A percentile compares a stretch with the other conserved stretches of the same genome.
Evolutionary conservation across 176 grass and related monocot species (phyloP).

Genomic region (Tillandsia leiboldiana): DNA sequence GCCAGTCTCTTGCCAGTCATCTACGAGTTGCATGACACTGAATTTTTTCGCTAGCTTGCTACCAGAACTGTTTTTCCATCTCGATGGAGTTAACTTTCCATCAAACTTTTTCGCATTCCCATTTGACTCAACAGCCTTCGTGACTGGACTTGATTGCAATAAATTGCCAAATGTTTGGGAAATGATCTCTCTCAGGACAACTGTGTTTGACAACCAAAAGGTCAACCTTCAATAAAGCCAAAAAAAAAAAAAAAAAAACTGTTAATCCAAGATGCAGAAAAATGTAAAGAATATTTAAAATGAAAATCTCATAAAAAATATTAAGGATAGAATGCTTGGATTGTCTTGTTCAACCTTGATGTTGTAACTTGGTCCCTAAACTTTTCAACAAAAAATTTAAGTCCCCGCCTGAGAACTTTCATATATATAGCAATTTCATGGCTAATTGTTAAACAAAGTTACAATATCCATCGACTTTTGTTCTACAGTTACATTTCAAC

Average conservation of each 20-base stretch:
- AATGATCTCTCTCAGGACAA: constrained; percentile 86
- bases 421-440: no score
- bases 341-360: no score
- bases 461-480: no score
- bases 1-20: constrained; percentile 66
- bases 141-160: constrained; percentile 24
- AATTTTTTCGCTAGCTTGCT: constrained; percentile 33
- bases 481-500: no score
- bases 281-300: not conserved
- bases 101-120: constrained; percentile 33
- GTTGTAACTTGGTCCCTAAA: no score
- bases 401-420: no score
- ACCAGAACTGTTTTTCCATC: constrained; percentile 38
- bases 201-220: constrained; percentile 92
- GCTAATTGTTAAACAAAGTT: no score
- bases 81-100: constrained; percentile 34
- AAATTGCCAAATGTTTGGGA: constrained; percentile 48
- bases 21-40: constrained; percentile 22
- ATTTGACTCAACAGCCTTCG: constrained; percentile 23
- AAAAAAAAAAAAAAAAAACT: constrained; percentile 11
- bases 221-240: constrained; percentile 57
- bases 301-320: constrained; percentile 10
- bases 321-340: no score
- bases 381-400: not conserved
- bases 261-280: constrained; percentile 17